phyloP scores from a whole-genome alignment of 441 rosid species.

The Populus hybrid region DNA sequence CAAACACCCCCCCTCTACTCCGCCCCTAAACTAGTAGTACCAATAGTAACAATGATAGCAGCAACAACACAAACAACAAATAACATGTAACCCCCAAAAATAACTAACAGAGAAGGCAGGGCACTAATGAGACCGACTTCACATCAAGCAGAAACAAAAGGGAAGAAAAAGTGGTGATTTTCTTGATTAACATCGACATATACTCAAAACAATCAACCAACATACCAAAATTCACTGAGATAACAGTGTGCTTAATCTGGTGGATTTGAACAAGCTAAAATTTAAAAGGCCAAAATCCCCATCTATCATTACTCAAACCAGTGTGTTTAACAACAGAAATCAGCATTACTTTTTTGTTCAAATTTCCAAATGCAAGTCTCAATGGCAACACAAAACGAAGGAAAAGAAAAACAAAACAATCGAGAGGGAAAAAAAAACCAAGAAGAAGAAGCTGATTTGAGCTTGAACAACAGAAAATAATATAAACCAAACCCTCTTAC shows the following conservation, averaged over 20 bases:
- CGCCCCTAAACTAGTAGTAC: neutral
- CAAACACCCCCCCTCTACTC: neutral
- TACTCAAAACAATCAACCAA: neutral
- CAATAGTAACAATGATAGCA: neutral
- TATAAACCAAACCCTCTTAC: conserved; percentile 36
- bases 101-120: neutral
- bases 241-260: neutral
- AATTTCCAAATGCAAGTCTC: neutral
- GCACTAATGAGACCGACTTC: neutral
- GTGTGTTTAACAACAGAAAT: too few relatives aligned
- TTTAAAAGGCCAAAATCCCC: neutral
- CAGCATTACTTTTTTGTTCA: neutral
- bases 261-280: neutral
- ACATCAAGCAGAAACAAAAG: neutral
- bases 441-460: neutral
- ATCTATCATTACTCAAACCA: neutral
- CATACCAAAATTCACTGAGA: neutral
- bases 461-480: neutral
- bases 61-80: conserved; percentile 3
- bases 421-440: neutral
- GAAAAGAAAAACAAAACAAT: neutral
- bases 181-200: neutral
- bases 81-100: neutral
- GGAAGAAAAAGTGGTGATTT: neutral
- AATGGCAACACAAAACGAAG: neutral